Percentiles rank a stretch among this genome's conserved stretches.
These are phyloP conservation scores for Blastobotrys serpentis DNA, from an alignment of 1,139 yeast species.

Conservation along the genomic window DNA sequence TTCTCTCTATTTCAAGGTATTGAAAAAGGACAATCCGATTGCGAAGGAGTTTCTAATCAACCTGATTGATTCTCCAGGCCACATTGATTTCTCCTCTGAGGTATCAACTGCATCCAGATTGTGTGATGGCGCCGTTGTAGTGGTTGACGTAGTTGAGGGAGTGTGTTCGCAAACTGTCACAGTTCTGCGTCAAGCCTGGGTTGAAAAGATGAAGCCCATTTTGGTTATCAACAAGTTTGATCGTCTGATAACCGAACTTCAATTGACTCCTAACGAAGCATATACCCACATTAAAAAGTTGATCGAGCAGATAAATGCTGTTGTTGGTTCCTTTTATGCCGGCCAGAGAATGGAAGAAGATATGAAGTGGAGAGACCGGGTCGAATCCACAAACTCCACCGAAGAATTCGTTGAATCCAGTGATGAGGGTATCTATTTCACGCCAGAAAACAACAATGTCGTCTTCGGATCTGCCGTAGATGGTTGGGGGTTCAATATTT, in stretches of 20 bases:
- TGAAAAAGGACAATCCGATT: constrained; percentile 40
- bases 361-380: constrained; percentile 70
- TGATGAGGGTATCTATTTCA: constrained; percentile 82
- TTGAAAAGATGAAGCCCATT: constrained; percentile 83
- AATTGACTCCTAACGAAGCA: constrained; percentile 81
- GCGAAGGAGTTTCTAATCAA: constrained; percentile 82
- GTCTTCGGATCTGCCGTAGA: constrained; percentile 93
- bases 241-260: constrained; percentile 77
- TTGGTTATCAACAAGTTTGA: constrained; percentile 93
- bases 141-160: constrained; percentile 97
- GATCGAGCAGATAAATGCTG: constrained; percentile 92
- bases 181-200: constrained; percentile 94
- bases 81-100: constrained; percentile 93
- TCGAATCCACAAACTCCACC: constrained; percentile 39
- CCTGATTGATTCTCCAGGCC: constrained; percentile 97
- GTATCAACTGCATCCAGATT: constrained; percentile 93
- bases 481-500: constrained; percentile 96
- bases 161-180: constrained; percentile 96
- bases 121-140: constrained; percentile 94
- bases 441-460: constrained; percentile 88
- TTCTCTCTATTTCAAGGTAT: constrained; percentile 65
- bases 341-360: constrained; percentile 95
- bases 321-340: constrained; percentile 87
- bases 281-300: constrained; percentile 73
- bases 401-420: constrained; percentile 70